phyloP scores from a whole-genome alignment of 1,284 basidiomycete species.

The Naganishia albida region DNA sequence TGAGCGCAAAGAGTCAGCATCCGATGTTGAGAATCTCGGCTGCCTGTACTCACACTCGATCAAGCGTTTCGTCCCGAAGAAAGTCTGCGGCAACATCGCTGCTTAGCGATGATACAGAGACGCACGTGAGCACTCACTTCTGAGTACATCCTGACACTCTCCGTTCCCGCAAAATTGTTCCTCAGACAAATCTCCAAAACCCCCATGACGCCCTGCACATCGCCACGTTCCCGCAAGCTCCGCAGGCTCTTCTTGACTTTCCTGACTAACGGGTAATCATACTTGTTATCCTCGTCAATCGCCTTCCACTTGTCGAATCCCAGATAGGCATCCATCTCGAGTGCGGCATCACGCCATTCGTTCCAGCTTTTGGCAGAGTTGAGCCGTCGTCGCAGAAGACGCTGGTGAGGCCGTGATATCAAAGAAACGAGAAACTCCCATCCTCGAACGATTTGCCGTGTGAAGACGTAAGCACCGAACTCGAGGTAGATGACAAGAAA shows the following conservation, averaged over 20 bases:
- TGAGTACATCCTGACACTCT: constrained; percentile 85
- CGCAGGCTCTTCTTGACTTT: constrained; percentile 68
- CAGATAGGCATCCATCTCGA: constrained; percentile 75
- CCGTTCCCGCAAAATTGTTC: constrained; percentile 92
- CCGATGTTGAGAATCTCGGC: no score
- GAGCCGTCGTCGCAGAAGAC: constrained; percentile 66
- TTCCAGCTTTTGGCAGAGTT: constrained; percentile 72
- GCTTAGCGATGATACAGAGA: constrained; percentile 26
- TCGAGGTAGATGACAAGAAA: constrained; percentile 81
- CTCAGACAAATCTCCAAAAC: constrained; percentile 90
- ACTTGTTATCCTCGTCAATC: constrained; percentile 78
- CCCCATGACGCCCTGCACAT: constrained; percentile 80
- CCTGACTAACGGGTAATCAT: constrained; percentile 80
- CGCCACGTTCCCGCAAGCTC: constrained; percentile 66
- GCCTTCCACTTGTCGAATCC: constrained; percentile 86
- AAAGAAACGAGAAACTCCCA: constrained; percentile 75
- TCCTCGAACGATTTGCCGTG: constrained; percentile 90
- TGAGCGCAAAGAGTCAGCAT: background rate
- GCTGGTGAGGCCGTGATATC: constrained; percentile 18
- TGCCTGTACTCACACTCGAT: constrained; percentile 67
- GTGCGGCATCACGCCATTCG: constrained; percentile 79
- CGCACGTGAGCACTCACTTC: constrained; percentile 64
- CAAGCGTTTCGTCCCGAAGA: constrained; percentile 80
- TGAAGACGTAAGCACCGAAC: constrained; percentile 81
- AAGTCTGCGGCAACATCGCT: constrained; percentile 63